Evolutionary conservation across 169 alveolate species (phyloP).

Genomic region (Neospora caninum): DNA sequence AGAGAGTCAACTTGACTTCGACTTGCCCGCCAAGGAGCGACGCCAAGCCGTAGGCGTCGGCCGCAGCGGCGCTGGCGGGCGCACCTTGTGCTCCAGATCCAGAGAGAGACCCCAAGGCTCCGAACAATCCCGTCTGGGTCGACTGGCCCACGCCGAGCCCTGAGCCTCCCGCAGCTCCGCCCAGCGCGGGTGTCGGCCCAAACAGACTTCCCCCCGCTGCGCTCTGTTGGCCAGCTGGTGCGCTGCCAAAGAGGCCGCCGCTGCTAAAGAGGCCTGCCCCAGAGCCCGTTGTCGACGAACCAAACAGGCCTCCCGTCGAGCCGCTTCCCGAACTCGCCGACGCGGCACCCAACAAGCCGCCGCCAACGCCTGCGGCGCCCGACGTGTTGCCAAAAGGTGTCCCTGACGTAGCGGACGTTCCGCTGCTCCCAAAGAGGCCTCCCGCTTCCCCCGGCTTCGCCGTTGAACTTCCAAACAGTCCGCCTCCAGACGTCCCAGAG

Average conservation of each 20-base stretch:
- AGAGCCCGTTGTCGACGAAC: slow-evolving; percentile 6
- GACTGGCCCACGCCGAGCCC: neutral
- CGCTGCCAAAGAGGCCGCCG: slow-evolving; percentile 45
- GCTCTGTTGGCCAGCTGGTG: slow-evolving; percentile 42
- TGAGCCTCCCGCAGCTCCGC: slow-evolving; percentile 28
- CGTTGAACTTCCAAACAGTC: neutral
- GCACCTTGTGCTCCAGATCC: slow-evolving; percentile 8
- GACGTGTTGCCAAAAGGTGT: neutral
- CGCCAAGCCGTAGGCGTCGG: neutral
- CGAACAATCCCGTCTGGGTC: slow-evolving; percentile 9
- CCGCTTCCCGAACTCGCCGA: neutral
- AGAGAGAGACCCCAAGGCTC: slow-evolving; percentile 6
- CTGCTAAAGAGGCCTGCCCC: slow-evolving; percentile 24
- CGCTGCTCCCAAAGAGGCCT: slow-evolving; percentile 27
- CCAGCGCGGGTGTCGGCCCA: slow-evolving; percentile 20
- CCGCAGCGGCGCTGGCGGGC: neutral
- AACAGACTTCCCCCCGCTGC: slow-evolving; percentile 57
- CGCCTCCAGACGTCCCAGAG: slow-evolving; percentile 12
- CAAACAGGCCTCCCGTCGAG: neutral
- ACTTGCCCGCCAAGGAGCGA: slow-evolving; percentile 31
- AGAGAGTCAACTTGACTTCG: slow-evolving; percentile 7
- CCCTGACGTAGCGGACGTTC: neutral
- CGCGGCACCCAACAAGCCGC: slow-evolving; percentile 15
- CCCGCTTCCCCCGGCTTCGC: slow-evolving; percentile 17
- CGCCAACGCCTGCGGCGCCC: neutral